Conservation (phyloP, 371 early-diverging fungal genomes). For the Mucor racemosus region DNA sequence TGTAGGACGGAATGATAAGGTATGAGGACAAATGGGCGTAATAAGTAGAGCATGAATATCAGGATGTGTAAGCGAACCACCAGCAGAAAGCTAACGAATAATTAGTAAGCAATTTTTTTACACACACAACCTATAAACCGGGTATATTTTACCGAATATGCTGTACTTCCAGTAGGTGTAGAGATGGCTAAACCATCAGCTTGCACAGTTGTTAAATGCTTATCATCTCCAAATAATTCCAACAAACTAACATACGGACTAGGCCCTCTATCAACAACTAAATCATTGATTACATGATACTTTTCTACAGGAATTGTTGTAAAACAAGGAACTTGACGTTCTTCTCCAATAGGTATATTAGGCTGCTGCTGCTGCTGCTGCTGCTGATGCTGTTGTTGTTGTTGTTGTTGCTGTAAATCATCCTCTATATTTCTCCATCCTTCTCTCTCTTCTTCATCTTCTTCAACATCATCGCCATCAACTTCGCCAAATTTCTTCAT, state of each 20-base stretch:
- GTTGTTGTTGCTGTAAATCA: not conserved
- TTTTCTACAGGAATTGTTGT: conserved; percentile 58
- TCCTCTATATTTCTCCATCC: not conserved
- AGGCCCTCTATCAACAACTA: conserved; percentile 90
- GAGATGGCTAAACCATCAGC: conserved; percentile 93
- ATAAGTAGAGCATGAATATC: conserved; percentile 90
- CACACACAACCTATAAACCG: too few species aligned
- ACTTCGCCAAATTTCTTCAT: conserved; percentile 56
- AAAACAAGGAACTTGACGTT: conserved; percentile 50
- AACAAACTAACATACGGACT: conserved; percentile 87
- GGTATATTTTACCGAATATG: conserved; percentile 76
- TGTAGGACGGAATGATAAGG: conserved; percentile 94
- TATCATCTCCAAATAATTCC: conserved; percentile 91
- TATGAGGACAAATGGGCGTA: conserved; percentile 97
- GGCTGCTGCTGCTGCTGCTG: not conserved
- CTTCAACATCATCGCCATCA: conserved; percentile 41
- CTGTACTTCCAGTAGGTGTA: conserved; percentile 97
- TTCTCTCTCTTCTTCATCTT: conserved; percentile 14
- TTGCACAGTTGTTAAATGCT: conserved; percentile 83
- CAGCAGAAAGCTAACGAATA: conserved; percentile 75
- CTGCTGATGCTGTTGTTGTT: not conserved
- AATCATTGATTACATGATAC: conserved; percentile 78
- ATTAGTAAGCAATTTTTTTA: not conserved
- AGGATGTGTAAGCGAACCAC: conserved; percentile 94
- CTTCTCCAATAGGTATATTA: conserved; percentile 18